Percentiles rank a stretch among this genome's conserved stretches.
Conservation (phyloP, 202 grass and related monocot species). For the Digitaria exilis region DNA sequence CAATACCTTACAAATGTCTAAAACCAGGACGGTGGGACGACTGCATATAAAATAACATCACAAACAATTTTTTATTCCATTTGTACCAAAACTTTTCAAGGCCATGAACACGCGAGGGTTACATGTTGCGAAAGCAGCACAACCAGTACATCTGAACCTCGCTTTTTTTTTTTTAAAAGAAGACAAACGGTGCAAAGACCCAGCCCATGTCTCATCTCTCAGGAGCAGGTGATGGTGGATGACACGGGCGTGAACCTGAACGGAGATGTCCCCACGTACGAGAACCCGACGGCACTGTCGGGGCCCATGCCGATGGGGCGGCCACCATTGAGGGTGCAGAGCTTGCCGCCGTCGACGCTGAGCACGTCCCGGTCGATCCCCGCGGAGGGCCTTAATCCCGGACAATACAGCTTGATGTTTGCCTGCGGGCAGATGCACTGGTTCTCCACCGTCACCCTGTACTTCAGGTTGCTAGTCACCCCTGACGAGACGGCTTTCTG, state of each 20-base stretch:
- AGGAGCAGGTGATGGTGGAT: slow-evolving; percentile 3
- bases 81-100: too few species aligned
- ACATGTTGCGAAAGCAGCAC: too few species aligned
- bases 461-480: neutral
- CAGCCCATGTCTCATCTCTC: neutral
- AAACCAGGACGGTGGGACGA: too few species aligned
- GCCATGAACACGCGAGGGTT: too few species aligned
- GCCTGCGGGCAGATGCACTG: slow-evolving; percentile 15
- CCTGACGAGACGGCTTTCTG: neutral
- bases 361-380: neutral
- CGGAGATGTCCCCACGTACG: neutral
- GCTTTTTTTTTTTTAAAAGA: too few species aligned
- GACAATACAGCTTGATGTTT: neutral
- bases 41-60: too few species aligned
- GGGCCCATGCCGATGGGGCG: slow-evolving; percentile 6
- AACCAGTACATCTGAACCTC: too few species aligned
- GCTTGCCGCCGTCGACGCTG: neutral
- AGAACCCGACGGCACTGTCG: neutral
- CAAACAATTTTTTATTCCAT: too few species aligned
- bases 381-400: neutral
- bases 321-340: slow-evolving; percentile 15
- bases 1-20: too few species aligned
- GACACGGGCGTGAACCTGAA: neutral
- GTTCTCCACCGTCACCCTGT: slow-evolving; percentile 4
- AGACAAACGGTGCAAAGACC: too few species aligned